These are phyloP conservation scores for Aspergillus proliferans DNA, from an alignment of 2,329 filamentous ascomycete genomes.

Conservation along the genomic window DNA sequence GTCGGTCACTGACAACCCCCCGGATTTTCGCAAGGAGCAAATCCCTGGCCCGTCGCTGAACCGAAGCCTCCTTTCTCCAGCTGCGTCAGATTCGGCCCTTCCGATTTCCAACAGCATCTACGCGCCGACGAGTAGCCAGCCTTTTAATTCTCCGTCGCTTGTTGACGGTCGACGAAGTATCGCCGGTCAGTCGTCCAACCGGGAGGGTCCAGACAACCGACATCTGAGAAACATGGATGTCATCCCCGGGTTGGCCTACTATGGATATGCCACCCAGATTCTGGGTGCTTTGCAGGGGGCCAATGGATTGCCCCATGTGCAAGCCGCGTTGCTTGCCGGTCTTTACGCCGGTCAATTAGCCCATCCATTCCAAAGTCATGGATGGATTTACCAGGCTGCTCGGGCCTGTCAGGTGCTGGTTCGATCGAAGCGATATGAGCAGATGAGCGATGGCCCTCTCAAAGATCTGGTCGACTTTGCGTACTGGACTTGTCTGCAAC, in stretches of 20 bases:
- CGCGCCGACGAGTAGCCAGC: constrained; percentile 8
- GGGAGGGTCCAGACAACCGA: constrained; percentile 14
- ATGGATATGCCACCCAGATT: constrained; percentile 78
- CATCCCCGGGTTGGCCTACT: constrained; percentile 86
- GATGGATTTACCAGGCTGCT: constrained; percentile 58
- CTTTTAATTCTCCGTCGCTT: constrained; percentile 14
- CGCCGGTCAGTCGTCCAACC: constrained; percentile 8
- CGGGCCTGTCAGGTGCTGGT: constrained; percentile 65
- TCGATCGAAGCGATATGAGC: constrained; percentile 48
- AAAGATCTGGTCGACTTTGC: constrained; percentile 66
- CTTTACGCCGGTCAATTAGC: constrained; percentile 85
- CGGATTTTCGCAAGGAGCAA: constrained; percentile 22
- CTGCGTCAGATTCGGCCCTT: constrained; percentile 19
- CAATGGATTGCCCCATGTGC: constrained; percentile 74
- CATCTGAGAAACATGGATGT: constrained; percentile 65
- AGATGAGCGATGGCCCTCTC: constrained; percentile 20
- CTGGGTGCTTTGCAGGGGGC: constrained; percentile 74
- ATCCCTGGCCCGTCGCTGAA: constrained; percentile 22
- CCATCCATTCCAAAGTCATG: constrained; percentile 78
- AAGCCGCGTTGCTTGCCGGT: constrained; percentile 76
- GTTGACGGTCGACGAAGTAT: constrained; percentile 12
- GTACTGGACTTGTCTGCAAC: constrained; percentile 89
- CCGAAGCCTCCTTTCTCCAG: constrained; percentile 20
- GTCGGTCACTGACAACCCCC: constrained; percentile 43
- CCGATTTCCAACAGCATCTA: constrained; percentile 17